Percentiles rank a stretch among this genome's conserved stretches.
These are phyloP conservation scores for Aegle marmelos DNA, from an alignment of 345 rosid genomes.

Conservation along the genomic window DNA sequence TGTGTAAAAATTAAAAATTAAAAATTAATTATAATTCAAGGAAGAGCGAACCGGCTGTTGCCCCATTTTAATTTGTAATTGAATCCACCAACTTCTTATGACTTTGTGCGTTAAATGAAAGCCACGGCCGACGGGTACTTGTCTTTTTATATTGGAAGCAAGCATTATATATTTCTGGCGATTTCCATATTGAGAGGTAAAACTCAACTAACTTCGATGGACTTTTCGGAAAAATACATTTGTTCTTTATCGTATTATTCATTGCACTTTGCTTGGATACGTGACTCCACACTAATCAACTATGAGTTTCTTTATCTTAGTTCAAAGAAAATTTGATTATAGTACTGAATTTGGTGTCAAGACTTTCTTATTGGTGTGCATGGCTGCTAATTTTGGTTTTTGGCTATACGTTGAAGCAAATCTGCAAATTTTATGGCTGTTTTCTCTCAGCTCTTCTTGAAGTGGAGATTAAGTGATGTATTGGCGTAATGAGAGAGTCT, in stretches of 20 bases:
- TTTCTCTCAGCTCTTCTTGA: too few species aligned
- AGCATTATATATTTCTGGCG: not conserved
- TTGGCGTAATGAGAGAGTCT: too few species aligned
- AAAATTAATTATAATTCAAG: not conserved
- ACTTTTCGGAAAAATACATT: not conserved
- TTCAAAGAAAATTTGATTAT: too few species aligned
- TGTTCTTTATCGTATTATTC: not conserved
- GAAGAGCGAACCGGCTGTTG: not conserved
- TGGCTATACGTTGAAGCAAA: not conserved
- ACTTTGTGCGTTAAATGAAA: not conserved
- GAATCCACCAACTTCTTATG: slow-evolving; percentile 5
- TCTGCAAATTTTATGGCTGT: not conserved
- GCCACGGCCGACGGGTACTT: slow-evolving; percentile 7
- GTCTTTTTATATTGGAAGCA: not conserved
- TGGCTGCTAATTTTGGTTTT: not conserved
- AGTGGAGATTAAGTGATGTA: too few species aligned
- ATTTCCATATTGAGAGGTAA: not conserved
- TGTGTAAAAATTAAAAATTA: not conserved
- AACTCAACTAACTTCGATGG: slow-evolving; percentile 18
- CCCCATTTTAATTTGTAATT: not conserved
- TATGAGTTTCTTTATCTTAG: too few species aligned
- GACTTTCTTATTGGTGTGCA: too few species aligned
- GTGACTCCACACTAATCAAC: not conserved
- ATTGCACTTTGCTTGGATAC: not conserved
- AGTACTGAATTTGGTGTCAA: too few species aligned